A percentile compares a stretch with the other conserved stretches of the same genome.
Conservation (phyloP, 352 stramenopile species). For the Hyaloperonospora brassicae region DNA sequence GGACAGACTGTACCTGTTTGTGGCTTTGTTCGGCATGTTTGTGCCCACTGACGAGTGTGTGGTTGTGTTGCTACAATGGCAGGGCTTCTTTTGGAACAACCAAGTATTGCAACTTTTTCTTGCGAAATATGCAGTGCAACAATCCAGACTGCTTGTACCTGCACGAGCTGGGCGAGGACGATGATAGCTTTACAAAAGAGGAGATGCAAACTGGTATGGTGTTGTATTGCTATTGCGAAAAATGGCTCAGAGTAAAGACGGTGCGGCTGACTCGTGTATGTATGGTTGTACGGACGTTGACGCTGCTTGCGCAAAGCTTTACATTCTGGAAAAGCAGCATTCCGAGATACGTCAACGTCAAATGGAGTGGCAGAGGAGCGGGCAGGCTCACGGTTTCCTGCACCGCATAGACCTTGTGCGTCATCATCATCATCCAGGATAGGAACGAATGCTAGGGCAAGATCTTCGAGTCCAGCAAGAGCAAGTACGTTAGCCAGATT, state of each 20-base stretch:
- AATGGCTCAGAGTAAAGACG: background rate
- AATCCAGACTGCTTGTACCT: conserved; percentile 93
- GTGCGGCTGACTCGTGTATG: conserved; percentile 2
- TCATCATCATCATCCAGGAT: conserved; percentile 11
- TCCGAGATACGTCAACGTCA: conserved; percentile 49
- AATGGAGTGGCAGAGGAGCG: conserved; percentile 40
- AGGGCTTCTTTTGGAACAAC: conserved; percentile 91
- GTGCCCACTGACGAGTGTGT: background rate
- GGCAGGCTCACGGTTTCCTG: conserved; percentile 45
- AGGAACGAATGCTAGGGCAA: conserved; percentile 16
- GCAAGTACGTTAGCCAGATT: conserved; percentile 17
- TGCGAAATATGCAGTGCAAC: conserved; percentile 86
- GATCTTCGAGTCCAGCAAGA: conserved; percentile 19
- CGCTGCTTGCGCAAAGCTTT: conserved; percentile 29
- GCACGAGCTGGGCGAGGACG: conserved; percentile 87
- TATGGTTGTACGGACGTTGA: background rate
- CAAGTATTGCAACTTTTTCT: conserved; percentile 95
- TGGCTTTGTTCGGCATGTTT: background rate
- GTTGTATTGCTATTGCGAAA: background rate
- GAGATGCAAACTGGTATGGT: conserved; percentile 83
- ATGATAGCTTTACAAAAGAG: conserved; percentile 93
- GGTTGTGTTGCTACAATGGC: background rate
- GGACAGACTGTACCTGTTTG: background rate
- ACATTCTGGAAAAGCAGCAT: conserved; percentile 67
- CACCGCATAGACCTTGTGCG: conserved; percentile 27